Conservation (phyloP, 495 filamentous ascomycete genomes). For the Pseudoneurospora amorphoporcata region DNA sequence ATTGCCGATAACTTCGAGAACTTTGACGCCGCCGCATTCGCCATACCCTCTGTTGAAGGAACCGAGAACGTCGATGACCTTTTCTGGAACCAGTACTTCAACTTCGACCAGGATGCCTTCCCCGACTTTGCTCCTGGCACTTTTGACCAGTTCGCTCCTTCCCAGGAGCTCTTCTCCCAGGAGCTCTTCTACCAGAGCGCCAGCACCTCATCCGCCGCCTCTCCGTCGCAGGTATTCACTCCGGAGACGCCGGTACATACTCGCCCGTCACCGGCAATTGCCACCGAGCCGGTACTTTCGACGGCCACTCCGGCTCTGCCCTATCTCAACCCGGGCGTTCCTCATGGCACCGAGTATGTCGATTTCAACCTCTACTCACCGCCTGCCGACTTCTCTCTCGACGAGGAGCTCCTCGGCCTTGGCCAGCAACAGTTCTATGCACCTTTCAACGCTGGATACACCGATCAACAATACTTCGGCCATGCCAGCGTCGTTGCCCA, state of each 20-base stretch:
- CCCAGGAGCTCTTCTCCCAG: slow-evolving; percentile 26
- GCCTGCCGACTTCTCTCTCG: slow-evolving; percentile 26
- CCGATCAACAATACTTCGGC: background rate
- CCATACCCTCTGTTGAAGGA: slow-evolving; percentile 8
- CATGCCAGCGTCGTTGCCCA: slow-evolving; percentile 3
- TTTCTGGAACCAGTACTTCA: slow-evolving; percentile 32
- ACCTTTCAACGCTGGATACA: background rate
- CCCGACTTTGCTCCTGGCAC: slow-evolving; percentile 14
- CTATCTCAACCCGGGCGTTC: slow-evolving; percentile 30
- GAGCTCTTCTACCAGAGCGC: slow-evolving; percentile 29
- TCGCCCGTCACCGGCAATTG: slow-evolving; percentile 9
- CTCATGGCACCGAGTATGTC: slow-evolving; percentile 33
- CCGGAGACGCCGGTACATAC: slow-evolving; percentile 16
- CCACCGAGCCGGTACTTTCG: slow-evolving; percentile 7
- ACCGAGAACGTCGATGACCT: slow-evolving; percentile 12
- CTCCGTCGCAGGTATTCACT: slow-evolving; percentile 26
- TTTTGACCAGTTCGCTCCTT: slow-evolving; percentile 31
- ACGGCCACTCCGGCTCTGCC: slow-evolving; percentile 23
- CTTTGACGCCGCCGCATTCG: slow-evolving; percentile 7
- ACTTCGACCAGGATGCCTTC: slow-evolving; percentile 25
- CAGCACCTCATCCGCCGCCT: slow-evolving; percentile 22
- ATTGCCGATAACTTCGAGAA: slow-evolving; percentile 6
- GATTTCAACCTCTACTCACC: slow-evolving; percentile 45
- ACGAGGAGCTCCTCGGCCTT: slow-evolving; percentile 28
- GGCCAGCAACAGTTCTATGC: slow-evolving; percentile 5